These are phyloP conservation scores for Euphorbia pulcherrima DNA, from an alignment of 345 rosid genomes.

Conservation along the genomic window DNA sequence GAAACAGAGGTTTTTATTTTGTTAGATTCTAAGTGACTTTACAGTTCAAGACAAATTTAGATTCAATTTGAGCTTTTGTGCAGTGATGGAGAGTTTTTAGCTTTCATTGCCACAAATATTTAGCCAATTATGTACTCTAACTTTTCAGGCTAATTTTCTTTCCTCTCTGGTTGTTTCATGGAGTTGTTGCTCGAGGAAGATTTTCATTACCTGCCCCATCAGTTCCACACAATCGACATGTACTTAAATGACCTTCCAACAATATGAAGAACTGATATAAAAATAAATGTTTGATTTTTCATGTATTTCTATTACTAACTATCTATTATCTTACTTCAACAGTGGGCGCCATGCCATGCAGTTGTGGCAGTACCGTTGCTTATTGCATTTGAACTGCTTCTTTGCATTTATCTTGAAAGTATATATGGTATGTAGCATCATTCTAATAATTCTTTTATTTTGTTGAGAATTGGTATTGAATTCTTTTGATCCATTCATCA, in stretches of 20 bases:
- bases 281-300: background rate
- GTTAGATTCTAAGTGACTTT: background rate
- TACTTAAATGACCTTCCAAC: slow-evolving; percentile 29
- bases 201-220: slow-evolving; percentile 96
- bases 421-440: slow-evolving; percentile 42
- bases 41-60: background rate
- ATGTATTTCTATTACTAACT: background rate
- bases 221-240: slow-evolving; percentile 86
- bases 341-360: slow-evolving; percentile 99
- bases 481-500: background rate
- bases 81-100: background rate
- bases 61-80: background rate
- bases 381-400: slow-evolving; percentile 88
- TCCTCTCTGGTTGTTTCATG: slow-evolving; percentile 93
- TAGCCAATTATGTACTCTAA: slow-evolving; percentile 10
- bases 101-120: slow-evolving; percentile 1
- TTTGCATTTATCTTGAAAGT: slow-evolving; percentile 93
- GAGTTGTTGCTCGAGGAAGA: slow-evolving; percentile 88
- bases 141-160: slow-evolving; percentile 68
- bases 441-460: slow-evolving; percentile 12
- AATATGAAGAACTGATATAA: background rate
- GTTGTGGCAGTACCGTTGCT: slow-evolving; percentile 88
- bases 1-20: background rate
- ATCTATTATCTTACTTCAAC: slow-evolving; percentile 33
- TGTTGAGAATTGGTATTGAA: background rate